Base-by-base conservation (phyloP, 1,284 basidiomycete species). In the Cryptococcus sp. region DNA sequence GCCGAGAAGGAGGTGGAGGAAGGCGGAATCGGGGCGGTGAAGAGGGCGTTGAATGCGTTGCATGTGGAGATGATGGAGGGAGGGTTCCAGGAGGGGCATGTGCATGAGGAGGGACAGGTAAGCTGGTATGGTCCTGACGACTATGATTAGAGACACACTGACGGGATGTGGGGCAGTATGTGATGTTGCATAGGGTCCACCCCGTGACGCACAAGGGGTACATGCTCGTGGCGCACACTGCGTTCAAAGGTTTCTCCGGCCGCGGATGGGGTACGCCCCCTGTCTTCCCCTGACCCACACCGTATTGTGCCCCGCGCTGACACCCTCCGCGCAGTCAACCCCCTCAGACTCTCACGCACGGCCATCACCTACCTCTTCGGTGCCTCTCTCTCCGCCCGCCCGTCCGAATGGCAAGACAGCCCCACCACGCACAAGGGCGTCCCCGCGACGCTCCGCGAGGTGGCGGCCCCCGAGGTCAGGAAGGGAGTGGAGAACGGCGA, bases 101-200 rank as follows among this genome's bases (percentile, higher is more conserved):
- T 97, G 12, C 92, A 93, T 69, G 91, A 96, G 73, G 94, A 97
- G 72, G 91, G 89, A 63, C 85, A 94, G 71, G 91, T 89, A 72
- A 77, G 87, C 84, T 6, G 18, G 12, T 6, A 9, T 4, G 28
- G 4, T 33, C 28, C 4, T 37, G 7, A 9, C 3, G 16, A 3
- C 4, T 16, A 8, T 6, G 18, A 5, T 33, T 28, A 21, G 50
- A 36, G 16, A 15, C 33, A 35, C 15, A 39, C 18, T 39, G 35
- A 18, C 46, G 51, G 52, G 3, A n/a, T 12, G 13, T 12, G n/a
- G 9, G 23, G 12, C 67, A 94, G 90, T 97, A 97, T 76, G 93
- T 97, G 62, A 83, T 89, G 50, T 79, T 95, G 39, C 90, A 94
- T 69, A 87, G 93, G 28, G 88, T 96, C 4, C 89, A 96, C 65